These are phyloP conservation scores for Candida patagonica DNA, from an alignment of 805 yeast species.

Conservation along the genomic window DNA sequence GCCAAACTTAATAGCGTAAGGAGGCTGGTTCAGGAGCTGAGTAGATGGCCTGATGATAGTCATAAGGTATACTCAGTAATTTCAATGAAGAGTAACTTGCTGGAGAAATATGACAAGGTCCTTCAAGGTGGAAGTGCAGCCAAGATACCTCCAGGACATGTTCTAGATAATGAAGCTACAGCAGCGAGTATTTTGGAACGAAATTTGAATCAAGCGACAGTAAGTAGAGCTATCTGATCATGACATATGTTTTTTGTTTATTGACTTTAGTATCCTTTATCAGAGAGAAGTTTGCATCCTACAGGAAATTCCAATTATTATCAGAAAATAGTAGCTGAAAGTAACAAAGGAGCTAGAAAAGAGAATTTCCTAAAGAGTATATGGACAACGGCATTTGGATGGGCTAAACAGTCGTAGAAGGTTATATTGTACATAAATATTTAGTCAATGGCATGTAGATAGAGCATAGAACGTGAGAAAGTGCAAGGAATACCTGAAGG, in stretches of 20 bases:
- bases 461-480: too few relatives aligned
- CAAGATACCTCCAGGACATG: conserved; percentile 20
- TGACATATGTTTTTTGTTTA: too few relatives aligned
- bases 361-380: conserved; percentile 50
- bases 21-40: conserved; percentile 17
- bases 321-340: conserved; percentile 56
- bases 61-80: conserved; percentile 33
- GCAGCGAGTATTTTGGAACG: conserved; percentile 18
- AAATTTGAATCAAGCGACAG: conserved; percentile 14
- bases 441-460: too few relatives aligned
- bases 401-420: conserved; percentile 26
- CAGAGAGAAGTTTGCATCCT: conserved; percentile 60
- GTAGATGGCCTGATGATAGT: conserved; percentile 33
- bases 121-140: conserved; percentile 11
- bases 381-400: conserved; percentile 67
- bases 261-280: conserved; percentile 19
- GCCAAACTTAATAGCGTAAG: conserved; percentile 15
- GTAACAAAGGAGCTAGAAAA: conserved; percentile 64
- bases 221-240: conserved; percentile 6
- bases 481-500: too few relatives aligned
- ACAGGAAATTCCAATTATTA: conserved; percentile 80
- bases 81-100: conserved; percentile 39
- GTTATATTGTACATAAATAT: too few relatives aligned
- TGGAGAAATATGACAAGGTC: conserved; percentile 31
- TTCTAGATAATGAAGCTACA: conserved; percentile 17